These are phyloP conservation scores for Fusarium pseudoanthophilum DNA, from an alignment of 2,329 filamentous ascomycete genomes.

Conservation along the genomic window DNA sequence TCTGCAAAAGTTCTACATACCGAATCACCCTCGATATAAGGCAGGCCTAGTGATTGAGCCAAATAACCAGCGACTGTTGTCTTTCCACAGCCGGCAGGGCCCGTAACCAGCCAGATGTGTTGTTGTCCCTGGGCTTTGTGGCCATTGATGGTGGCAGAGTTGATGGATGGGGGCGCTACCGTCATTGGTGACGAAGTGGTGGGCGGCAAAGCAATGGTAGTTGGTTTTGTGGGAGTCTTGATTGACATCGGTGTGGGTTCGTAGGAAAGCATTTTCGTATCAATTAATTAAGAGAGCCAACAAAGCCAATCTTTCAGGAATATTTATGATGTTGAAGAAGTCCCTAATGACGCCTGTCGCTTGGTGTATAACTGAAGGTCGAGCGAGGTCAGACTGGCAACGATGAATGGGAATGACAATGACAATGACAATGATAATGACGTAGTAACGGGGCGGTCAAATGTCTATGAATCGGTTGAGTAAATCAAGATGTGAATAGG, in stretches of 20 bases:
- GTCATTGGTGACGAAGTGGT: slow-evolving; percentile 39
- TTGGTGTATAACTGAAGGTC: slow-evolving; percentile 13
- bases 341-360: slow-evolving; percentile 25
- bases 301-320: slow-evolving; percentile 5
- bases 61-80: slow-evolving; percentile 77
- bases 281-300: neutral
- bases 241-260: slow-evolving; percentile 58
- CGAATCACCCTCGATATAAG: slow-evolving; percentile 82
- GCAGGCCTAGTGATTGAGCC: slow-evolving; percentile 69
- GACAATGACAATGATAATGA: slow-evolving; percentile 25
- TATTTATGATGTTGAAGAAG: neutral
- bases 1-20: slow-evolving; percentile 58
- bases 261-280: slow-evolving; percentile 61
- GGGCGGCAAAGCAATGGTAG: slow-evolving; percentile 38
- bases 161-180: slow-evolving; percentile 39
- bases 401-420: slow-evolving; percentile 19
- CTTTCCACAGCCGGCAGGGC: slow-evolving; percentile 83
- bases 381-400: slow-evolving; percentile 21
- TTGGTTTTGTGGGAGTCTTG: slow-evolving; percentile 52
- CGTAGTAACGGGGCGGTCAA: slow-evolving; percentile 17
- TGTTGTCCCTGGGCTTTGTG: slow-evolving; percentile 55
- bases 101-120: slow-evolving; percentile 85
- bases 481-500: slow-evolving; percentile 14
- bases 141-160: slow-evolving; percentile 47
- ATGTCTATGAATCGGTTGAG: slow-evolving; percentile 14